Conservation (phyloP, 2,329 filamentous ascomycete species). For the Fusarium napiforme region DNA sequence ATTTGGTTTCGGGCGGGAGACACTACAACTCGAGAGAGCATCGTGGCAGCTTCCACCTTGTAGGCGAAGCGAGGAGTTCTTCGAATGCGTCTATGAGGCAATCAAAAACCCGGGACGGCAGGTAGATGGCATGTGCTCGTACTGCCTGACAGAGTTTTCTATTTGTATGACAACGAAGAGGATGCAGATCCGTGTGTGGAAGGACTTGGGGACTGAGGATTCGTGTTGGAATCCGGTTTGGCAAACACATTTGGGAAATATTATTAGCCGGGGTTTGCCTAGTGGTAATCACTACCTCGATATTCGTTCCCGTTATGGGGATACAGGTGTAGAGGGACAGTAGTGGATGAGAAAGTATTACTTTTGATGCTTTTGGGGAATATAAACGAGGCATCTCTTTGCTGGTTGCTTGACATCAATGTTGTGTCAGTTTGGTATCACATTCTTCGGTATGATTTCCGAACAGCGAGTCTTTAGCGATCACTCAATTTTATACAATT, state of each 20-base stretch:
- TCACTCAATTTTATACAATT: neutral
- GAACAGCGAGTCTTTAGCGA: neutral
- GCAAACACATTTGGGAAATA: neutral
- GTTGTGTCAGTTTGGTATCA: neutral
- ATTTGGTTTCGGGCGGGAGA: too few relatives aligned
- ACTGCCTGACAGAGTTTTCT: slow-evolving; percentile 11
- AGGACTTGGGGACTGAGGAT: neutral
- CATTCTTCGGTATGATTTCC: neutral
- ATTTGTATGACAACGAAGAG: neutral
- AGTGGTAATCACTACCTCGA: neutral
- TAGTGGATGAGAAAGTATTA: too few relatives aligned
- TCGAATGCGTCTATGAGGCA: neutral
- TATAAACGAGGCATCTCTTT: neutral
- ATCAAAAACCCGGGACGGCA: too few relatives aligned
- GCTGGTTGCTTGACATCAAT: neutral
- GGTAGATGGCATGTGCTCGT: neutral
- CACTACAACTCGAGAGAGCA: too few relatives aligned
- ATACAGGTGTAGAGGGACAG: neutral
- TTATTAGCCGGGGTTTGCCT: accelerated
- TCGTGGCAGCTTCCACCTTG: neutral
- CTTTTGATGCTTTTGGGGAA: neutral
- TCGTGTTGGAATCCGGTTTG: neutral
- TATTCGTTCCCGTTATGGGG: neutral
- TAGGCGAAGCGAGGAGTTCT: neutral
- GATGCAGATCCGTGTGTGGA: neutral